Conservation (phyloP, 2,329 filamentous ascomycete species). For the Calonectria honghensis region DNA sequence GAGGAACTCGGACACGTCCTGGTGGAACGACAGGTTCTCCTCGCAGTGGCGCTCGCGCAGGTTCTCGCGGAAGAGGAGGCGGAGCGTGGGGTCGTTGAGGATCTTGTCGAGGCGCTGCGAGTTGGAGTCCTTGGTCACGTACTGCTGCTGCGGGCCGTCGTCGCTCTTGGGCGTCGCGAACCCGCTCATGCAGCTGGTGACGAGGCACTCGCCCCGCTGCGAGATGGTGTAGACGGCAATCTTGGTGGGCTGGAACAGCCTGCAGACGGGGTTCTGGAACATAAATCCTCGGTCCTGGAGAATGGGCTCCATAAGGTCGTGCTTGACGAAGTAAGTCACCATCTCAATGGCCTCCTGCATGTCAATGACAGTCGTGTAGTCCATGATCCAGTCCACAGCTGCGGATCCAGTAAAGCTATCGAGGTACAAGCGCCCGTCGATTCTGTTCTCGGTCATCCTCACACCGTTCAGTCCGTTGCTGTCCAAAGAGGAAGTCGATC, state of each 20-base stretch:
- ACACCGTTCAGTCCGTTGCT: constrained; percentile 63
- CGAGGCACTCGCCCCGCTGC: constrained; percentile 82
- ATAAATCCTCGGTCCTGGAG: constrained; percentile 82
- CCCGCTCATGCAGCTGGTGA: constrained; percentile 72
- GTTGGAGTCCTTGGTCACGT: constrained; percentile 89
- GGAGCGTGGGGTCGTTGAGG: constrained; percentile 89
- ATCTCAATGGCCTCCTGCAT: constrained; percentile 89
- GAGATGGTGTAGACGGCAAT: constrained; percentile 90
- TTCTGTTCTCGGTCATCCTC: constrained; percentile 90
- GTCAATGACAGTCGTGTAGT: constrained; percentile 96
- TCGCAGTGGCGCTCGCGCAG: constrained; percentile 96
- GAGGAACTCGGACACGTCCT: constrained; percentile 93
- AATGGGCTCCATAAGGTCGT: constrained; percentile 85
- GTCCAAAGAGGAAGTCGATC: constrained; percentile 66
- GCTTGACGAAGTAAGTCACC: constrained; percentile 88
- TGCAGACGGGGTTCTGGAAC: constrained; percentile 74
- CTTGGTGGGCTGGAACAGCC: constrained; percentile 89
- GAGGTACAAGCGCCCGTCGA: constrained; percentile 82
- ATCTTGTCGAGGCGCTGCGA: constrained; percentile 95
- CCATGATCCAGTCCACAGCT: constrained; percentile 94
- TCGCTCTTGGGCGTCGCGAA: constrained; percentile 72
- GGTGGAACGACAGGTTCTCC: constrained; percentile 96
- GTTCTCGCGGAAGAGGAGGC: constrained; percentile 94
- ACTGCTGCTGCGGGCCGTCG: constrained; percentile 63
- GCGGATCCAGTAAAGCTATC: constrained; percentile 84